Evolutionary conservation across 352 stramenopile genomes (phyloP).

Genomic region (Aphanomyces euteiches): DNA sequence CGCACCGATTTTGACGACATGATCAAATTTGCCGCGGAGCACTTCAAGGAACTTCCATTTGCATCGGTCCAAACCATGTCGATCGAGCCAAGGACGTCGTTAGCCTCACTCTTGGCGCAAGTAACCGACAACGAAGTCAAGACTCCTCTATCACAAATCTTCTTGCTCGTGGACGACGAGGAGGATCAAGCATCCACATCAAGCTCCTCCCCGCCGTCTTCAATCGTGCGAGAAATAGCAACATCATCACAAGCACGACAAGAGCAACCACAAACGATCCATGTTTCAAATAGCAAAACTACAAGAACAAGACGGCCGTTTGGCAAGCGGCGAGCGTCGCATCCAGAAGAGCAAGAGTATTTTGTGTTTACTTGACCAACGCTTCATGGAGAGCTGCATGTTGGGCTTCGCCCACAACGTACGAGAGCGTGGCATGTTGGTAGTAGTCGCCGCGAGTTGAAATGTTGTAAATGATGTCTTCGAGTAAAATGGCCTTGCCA

Average conservation of each 20-base stretch:
- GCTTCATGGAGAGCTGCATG: slow-evolving; percentile 69
- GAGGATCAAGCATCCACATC: no score
- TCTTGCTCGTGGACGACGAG: background rate
- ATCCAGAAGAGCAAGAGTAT: slow-evolving; percentile 6
- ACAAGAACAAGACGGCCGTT: background rate
- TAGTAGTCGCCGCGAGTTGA: slow-evolving; percentile 61
- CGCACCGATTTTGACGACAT: slow-evolving; percentile 12
- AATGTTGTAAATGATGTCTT: slow-evolving; percentile 83
- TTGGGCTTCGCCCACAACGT: slow-evolving; percentile 72
- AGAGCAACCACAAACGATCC: background rate
- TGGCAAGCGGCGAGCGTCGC: background rate
- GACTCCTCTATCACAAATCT: slow-evolving; percentile 7
- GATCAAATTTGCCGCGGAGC: background rate
- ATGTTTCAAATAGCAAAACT: background rate
- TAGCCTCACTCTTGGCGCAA: background rate
- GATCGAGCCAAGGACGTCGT: background rate
- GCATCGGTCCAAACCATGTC: background rate
- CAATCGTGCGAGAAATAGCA: background rate
- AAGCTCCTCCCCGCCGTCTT: background rate
- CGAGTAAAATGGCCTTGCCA: slow-evolving; percentile 77
- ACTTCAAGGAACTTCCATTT: slow-evolving; percentile 2
- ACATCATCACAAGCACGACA: background rate
- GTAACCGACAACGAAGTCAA: background rate
- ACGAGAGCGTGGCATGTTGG: slow-evolving; percentile 65
- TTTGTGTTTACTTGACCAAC: slow-evolving; percentile 36